Percentiles rank a stretch among this genome's conserved stretches.
phyloP scores from a whole-genome alignment of 495 filamentous ascomycete genomes.

The Aspergillus sparsus region DNA sequence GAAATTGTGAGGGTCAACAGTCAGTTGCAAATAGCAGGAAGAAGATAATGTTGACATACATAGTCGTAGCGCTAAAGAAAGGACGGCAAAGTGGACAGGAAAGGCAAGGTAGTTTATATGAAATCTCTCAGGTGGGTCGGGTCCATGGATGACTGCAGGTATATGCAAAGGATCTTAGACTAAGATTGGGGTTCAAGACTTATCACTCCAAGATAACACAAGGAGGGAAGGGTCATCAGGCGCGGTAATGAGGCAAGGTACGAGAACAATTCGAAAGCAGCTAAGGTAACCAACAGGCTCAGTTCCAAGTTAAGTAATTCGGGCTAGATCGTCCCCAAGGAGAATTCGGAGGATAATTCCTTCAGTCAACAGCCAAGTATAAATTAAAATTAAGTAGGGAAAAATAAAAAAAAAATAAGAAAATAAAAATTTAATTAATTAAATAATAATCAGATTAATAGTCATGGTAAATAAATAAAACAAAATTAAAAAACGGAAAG shows the following conservation, averaged over 20 bases:
- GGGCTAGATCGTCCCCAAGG: conserved; percentile 17
- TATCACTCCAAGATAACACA: conserved; percentile 28
- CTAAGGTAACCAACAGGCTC: not conserved
- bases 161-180: conserved; percentile 26
- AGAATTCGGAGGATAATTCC: conserved; percentile 11
- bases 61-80: not conserved
- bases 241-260: conserved; percentile 29
- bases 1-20: not conserved
- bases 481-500: conserved; percentile 18
- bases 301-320: conserved; percentile 15
- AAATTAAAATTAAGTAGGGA: conserved; percentile 13
- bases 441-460: conserved; percentile 8
- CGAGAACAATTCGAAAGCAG: conserved; percentile 18
- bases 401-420: conserved; percentile 12
- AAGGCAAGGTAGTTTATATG: conserved; percentile 21
- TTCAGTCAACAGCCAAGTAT: not conserved
- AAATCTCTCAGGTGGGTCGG: conserved; percentile 24
- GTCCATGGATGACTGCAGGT: conserved; percentile 28
- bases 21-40: conserved; percentile 4
- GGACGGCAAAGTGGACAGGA: conserved; percentile 8
- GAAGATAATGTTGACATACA: conserved; percentile 10
- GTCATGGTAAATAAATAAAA: conserved; percentile 19
- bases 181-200: conserved; percentile 24
- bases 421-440: conserved; percentile 12
- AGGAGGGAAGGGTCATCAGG: conserved; percentile 28